phyloP scores from a whole-genome alignment of 768 basidiomycete genomes.

The Auricularia auricula-judae region DNA sequence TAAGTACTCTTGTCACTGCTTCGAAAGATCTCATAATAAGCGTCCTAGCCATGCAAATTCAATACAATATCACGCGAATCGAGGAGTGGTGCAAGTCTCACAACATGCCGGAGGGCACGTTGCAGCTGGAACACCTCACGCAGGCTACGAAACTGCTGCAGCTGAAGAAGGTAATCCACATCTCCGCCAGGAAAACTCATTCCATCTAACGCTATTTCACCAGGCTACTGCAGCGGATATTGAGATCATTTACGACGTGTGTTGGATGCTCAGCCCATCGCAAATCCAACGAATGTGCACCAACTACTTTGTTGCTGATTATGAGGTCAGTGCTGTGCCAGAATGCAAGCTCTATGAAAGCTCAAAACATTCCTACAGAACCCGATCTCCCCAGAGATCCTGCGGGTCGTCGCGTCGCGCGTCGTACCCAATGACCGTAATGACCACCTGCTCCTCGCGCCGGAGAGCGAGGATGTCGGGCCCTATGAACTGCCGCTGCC shows the following conservation, averaged over 20 bases:
- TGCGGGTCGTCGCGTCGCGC: slow-evolving; percentile 90
- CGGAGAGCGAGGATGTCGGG: slow-evolving; percentile 95
- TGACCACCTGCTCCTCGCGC: slow-evolving; percentile 90
- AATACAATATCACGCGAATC: slow-evolving; percentile 96
- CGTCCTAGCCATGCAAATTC: slow-evolving; percentile 92
- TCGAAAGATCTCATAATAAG: neutral
- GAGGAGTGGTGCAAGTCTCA: slow-evolving; percentile 99
- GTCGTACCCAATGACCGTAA: slow-evolving; percentile 95
- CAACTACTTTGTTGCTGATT: slow-evolving; percentile 98
- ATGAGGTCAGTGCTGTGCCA: slow-evolving; percentile 54
- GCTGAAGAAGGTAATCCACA: slow-evolving; percentile 72
- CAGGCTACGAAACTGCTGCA: slow-evolving; percentile 98
- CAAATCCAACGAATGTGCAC: slow-evolving; percentile 99
- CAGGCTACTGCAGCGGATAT: slow-evolving; percentile 91
- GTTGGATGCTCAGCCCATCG: slow-evolving; percentile 99
- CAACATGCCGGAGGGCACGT: slow-evolving; percentile 96
- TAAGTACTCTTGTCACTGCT: slow-evolving; percentile 23
- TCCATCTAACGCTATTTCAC: slow-evolving; percentile 5
- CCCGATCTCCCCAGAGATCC: slow-evolving; percentile 93
- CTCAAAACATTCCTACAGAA: slow-evolving; percentile 38
- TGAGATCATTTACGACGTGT: slow-evolving; percentile 98
- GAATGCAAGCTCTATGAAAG: neutral
- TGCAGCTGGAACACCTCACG: slow-evolving; percentile 98
- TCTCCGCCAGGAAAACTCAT: too few species aligned
- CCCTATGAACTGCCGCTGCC: slow-evolving; percentile 90